Base-by-base conservation (phyloP, 192 early-diverging fungal species). In the Coemansia sp. region DNA sequence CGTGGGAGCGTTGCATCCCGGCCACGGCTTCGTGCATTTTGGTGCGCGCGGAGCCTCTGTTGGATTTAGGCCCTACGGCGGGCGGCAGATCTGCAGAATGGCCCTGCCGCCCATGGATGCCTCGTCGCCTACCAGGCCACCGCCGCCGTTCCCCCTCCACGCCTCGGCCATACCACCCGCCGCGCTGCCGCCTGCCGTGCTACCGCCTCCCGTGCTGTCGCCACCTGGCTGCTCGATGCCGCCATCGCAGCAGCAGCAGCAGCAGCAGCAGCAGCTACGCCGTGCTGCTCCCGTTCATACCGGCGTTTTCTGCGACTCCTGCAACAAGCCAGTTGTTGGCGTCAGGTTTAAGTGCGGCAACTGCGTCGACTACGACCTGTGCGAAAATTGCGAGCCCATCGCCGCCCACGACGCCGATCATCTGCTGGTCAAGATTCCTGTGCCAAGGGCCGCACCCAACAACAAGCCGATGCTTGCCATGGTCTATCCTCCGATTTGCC, bases 321-420 rank as follows among this genome's bases (percentile, higher is more conserved):
- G 88, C 41, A 77, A 84, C 19, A 87, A 89, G 21, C 93, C 92
- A 0, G 89, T 99, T 50, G 85, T 92, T 12, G 97, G 95, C 19
- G 79, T 90, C 23, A 86, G 95, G 5, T 99, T 93, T 87, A 96
- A 96, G 78, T 99, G 97, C 75, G 90, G 91, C 41, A 96, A 97
- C 75, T 99, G 97, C 70, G 73, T 89, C 43, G 94, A 99, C 68
- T 99, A 86, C 67, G 97, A 99, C 85, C 79, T 99, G 44, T 99
- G 97, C 72, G 93, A 94, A 64, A 75, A 83, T 7, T 99, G 97
- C 74, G 97, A 96, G 90, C 86, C 54, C 76, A 90, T 13, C 60
- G 45, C 56, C 66, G 32, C 65, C 13, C 97, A 99, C 71, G 53
- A 73, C 56, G 84, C 83, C 49, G 92, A 93, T 8, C 97, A 98